Base-by-base conservation (phyloP, 495 filamentous ascomycete genomes). In the Jackrogersella multiformis region DNA sequence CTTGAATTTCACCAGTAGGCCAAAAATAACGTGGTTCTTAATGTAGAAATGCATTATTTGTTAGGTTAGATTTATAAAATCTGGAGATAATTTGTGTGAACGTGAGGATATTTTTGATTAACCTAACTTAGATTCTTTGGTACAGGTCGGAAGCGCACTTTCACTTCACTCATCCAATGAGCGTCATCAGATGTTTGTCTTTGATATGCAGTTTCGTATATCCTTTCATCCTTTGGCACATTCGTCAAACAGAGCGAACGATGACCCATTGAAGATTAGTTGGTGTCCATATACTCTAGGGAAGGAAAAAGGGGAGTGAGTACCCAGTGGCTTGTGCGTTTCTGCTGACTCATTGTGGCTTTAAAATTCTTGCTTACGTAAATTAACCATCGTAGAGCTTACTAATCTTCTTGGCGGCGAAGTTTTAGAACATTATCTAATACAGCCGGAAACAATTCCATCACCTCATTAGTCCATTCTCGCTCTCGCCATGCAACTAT, bases 401-500 rank as follows among this genome's bases (percentile, higher is more conserved):
- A 26, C 45, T 49, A 49, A 30, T 28, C 23, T 30, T 49, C 45
- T n/a, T 51, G 26, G 15, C 13, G 46, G 46, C 26, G 26, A 34
- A 2, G n/a, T 51, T 51, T 51, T 51, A 51, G 20, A 10, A 51
- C 16, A 34, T 51, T 20, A 20, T 34, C 16, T 51, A 51, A 51
- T 51, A 51, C 16, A 34, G 26, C 16, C 32, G 46, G 46, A 51
- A 51, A 34, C 16, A 34, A 20, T 34, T 12, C n/a, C 15, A 34
- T 51, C 15, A 5, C 46, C 16, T 20, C 46, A 2, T 30, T 2
- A 15, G 26, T 51, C 46, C 46, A 51, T 51, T 51, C 26, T 9
- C 13, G 46, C 46, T 24, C 26, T 51, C 46, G 46, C 46, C 46
- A 51, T 18, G 46, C 46, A 10, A 51, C 46, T 18, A 51, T 51